Conservation (phyloP, 345 rosid genomes). For the Eucalyptus sp. region DNA sequence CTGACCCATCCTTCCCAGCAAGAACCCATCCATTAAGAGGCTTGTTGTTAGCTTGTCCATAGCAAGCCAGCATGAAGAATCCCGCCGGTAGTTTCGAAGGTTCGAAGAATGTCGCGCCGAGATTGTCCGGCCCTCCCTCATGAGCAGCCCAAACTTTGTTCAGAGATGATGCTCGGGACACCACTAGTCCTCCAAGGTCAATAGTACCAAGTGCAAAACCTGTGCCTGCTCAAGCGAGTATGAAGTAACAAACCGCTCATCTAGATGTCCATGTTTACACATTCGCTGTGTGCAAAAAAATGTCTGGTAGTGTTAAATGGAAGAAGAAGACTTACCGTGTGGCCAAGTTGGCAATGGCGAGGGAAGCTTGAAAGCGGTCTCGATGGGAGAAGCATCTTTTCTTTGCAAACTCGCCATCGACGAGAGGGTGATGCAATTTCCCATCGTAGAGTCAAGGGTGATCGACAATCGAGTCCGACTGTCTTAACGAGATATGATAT, state of each 20-base stretch:
- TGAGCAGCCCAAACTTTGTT: not conserved
- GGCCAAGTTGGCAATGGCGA: constrained; percentile 47
- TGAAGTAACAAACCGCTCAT: not conserved
- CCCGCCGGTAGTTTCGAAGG: constrained; percentile 5
- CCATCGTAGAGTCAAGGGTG: constrained; percentile 1
- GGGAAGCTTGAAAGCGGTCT: constrained; percentile 44
- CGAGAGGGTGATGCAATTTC: constrained; percentile 13
- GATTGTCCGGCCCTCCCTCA: constrained; percentile 1
- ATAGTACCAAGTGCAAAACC: constrained; percentile 3
- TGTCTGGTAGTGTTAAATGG: not conserved
- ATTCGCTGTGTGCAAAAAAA: not conserved
- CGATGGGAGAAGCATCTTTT: constrained; percentile 29
- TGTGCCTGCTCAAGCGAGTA: constrained; percentile 11
- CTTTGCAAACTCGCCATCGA: not conserved
- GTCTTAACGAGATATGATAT: not conserved
- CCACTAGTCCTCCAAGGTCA: constrained; percentile 1
- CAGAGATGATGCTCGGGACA: not conserved
- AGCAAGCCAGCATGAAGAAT: constrained; percentile 3
- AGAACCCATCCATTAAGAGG: constrained; percentile 15
- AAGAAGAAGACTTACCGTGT: constrained; percentile 14
- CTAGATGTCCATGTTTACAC: not conserved
- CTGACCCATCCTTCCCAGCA: constrained; percentile 30
- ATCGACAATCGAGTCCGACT: not conserved
- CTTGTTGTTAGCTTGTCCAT: constrained; percentile 3
- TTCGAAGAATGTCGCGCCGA: constrained; percentile 4